These are phyloP conservation scores for Reticulascus tulasneorum DNA, from an alignment of 2,329 filamentous ascomycete genomes.

Conservation along the genomic window DNA sequence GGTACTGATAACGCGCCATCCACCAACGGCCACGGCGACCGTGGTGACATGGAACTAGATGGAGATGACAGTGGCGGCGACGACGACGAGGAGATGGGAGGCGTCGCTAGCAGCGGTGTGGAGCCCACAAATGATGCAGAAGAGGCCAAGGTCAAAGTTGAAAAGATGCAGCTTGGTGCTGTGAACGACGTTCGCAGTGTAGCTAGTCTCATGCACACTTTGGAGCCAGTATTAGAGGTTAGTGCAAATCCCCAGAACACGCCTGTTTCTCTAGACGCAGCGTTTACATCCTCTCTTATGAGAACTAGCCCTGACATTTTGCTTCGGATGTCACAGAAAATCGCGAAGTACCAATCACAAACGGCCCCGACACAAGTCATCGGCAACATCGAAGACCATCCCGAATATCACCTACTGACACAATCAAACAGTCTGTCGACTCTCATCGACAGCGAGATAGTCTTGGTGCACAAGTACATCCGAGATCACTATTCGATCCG, in stretches of 20 bases:
- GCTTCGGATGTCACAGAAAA: constrained; percentile 63
- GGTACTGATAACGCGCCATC: constrained; percentile 38
- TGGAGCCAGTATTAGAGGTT: constrained; percentile 80
- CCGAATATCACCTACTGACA: constrained; percentile 83
- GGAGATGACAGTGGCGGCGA: constrained; percentile 53
- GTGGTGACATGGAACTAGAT: constrained; percentile 54
- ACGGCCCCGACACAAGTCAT: constrained; percentile 63
- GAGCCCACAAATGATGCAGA: constrained; percentile 60
- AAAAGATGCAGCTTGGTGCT: constrained; percentile 73
- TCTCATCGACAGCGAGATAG: constrained; percentile 88
- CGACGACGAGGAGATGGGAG: constrained; percentile 56
- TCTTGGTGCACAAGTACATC: constrained; percentile 92
- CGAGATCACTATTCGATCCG: constrained; percentile 91
- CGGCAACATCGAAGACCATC: constrained; percentile 86
- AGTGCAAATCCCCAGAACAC: constrained; percentile 33
- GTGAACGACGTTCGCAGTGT: constrained; percentile 78
- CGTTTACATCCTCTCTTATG: constrained; percentile 60
- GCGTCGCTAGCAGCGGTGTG: constrained; percentile 38
- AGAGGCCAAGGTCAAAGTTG: constrained; percentile 71
- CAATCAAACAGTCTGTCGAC: constrained; percentile 88
- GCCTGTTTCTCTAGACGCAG: constrained; percentile 21
- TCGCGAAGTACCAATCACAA: constrained; percentile 69
- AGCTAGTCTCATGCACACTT: constrained; percentile 72
- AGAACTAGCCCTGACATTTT: constrained; percentile 66
- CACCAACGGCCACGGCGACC: constrained; percentile 32